phyloP scores from a whole-genome alignment of 2,329 filamentous ascomycete genomes.

The Verticillium zaregamsianum region DNA sequence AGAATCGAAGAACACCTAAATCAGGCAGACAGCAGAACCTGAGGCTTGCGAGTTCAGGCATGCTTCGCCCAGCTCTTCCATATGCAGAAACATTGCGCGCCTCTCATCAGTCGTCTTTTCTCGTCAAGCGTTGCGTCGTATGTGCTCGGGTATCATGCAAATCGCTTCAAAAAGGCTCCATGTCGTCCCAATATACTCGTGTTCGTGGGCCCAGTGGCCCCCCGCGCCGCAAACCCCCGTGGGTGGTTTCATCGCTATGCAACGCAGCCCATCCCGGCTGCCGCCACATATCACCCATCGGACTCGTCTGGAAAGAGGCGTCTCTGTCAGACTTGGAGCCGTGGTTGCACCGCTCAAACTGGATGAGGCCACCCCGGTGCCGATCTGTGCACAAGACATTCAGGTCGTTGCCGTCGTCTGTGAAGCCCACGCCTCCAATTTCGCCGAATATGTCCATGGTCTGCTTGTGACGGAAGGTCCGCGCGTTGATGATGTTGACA shows the following conservation, averaged over 20 bases:
- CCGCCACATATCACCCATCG: neutral
- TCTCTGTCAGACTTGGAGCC: neutral
- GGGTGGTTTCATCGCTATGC: neutral
- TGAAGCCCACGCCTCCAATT: slow-evolving; percentile 64
- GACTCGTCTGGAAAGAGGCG: neutral
- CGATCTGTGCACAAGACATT: slow-evolving; percentile 64
- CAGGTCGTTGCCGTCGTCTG: slow-evolving; percentile 64
- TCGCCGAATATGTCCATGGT: slow-evolving; percentile 72
- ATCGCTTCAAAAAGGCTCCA: slow-evolving; percentile 17
- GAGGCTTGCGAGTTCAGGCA: neutral
- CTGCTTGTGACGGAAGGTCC: slow-evolving; percentile 61
- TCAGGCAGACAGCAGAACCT: neutral
- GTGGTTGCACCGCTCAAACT: slow-evolving; percentile 48
- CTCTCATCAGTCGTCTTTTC: neutral
- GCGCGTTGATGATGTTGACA: slow-evolving; percentile 66
- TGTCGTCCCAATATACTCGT: slow-evolving; percentile 11
- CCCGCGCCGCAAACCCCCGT: neutral
- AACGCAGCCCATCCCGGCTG: neutral
- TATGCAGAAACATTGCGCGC: neutral
- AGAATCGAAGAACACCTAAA: neutral
- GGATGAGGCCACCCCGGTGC: slow-evolving; percentile 62
- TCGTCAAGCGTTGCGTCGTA: neutral
- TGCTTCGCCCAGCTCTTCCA: neutral
- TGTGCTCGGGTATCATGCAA: slow-evolving; percentile 8
- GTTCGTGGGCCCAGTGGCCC: neutral